Percentiles rank a stretch among this genome's conserved stretches.
Conservation (phyloP, 805 yeast genomes). For the Metschnikowia dekortorum region DNA sequence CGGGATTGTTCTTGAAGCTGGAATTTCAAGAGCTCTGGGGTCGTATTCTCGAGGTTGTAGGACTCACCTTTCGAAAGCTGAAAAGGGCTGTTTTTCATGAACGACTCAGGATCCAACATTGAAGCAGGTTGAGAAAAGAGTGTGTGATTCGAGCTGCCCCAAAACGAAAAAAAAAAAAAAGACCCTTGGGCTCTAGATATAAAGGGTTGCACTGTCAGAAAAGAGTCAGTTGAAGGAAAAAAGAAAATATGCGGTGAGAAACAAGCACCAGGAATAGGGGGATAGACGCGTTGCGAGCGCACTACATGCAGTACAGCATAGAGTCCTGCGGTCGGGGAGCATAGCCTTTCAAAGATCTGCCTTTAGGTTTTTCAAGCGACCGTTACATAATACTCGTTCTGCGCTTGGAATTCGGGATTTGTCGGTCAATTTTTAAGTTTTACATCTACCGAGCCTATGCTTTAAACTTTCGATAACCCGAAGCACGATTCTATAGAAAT, state of each 20-base stretch:
- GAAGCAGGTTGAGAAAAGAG: background rate
- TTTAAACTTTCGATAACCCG: background rate
- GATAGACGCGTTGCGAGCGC: conserved; percentile 5
- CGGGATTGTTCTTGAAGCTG: conserved; percentile 41
- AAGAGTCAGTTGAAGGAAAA: background rate
- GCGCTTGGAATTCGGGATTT: too few relatives aligned
- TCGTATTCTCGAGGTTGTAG: conserved; percentile 36
- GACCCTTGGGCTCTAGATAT: background rate
- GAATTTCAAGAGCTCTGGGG: conserved; percentile 40
- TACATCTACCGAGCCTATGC: background rate
- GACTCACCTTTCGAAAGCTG: conserved; percentile 24
- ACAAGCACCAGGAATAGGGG: conserved; percentile 1
- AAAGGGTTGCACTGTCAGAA: background rate
- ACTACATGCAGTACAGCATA: background rate
- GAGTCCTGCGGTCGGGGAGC: background rate
- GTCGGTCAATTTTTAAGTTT: background rate
- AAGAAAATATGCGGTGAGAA: background rate
- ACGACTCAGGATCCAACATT: conserved; percentile 37
- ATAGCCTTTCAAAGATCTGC: background rate
- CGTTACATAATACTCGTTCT: background rate
- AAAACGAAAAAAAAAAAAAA: background rate
- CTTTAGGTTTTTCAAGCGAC: background rate
- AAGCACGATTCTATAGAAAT: background rate
- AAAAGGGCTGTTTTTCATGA: conserved; percentile 36
- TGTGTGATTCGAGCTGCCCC: background rate